phyloP scores from a whole-genome alignment of 192 early-diverging fungal species.

The Linnemannia hyalina region DNA sequence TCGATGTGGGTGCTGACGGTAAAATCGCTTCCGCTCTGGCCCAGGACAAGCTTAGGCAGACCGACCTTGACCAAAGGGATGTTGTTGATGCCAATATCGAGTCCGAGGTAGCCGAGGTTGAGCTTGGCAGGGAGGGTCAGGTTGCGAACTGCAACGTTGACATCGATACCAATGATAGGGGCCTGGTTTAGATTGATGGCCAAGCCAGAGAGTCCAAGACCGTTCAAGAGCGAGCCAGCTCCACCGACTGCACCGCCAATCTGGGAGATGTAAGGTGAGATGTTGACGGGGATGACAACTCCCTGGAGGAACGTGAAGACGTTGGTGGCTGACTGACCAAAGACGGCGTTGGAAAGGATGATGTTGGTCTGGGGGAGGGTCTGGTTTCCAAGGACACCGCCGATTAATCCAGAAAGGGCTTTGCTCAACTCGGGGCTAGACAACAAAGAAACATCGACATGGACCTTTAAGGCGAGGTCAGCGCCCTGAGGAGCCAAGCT shows the following conservation, averaged over 20 bases:
- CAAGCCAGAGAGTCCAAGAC: slow-evolving; percentile 7
- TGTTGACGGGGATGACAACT: slow-evolving; percentile 12
- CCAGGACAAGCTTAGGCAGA: slow-evolving; percentile 16
- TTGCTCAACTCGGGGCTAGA: slow-evolving; percentile 10
- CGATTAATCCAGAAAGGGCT: slow-evolving; percentile 21
- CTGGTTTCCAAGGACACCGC: slow-evolving; percentile 19
- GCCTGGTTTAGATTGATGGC: slow-evolving; percentile 17
- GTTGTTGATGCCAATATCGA: slow-evolving; percentile 22
- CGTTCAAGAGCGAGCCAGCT: slow-evolving; percentile 8
- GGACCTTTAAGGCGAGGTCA: slow-evolving; percentile 6
- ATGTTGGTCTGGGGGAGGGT: slow-evolving; percentile 26
- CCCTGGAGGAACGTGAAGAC: slow-evolving; percentile 25
- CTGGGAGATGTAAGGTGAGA: slow-evolving; percentile 19
- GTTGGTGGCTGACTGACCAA: slow-evolving; percentile 29
- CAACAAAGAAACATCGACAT: slow-evolving; percentile 6
- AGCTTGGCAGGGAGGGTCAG: slow-evolving; percentile 26
- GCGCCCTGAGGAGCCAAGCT: slow-evolving; percentile 8
- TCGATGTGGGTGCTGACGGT: slow-evolving; percentile 22
- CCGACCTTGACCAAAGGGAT: slow-evolving; percentile 31
- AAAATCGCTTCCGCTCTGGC: slow-evolving; percentile 1
- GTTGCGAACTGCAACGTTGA: slow-evolving; percentile 19
- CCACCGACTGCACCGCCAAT: slow-evolving; percentile 4
- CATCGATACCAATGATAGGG: slow-evolving; percentile 24
- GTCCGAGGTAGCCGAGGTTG: slow-evolving; percentile 24
- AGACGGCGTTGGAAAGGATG: slow-evolving; percentile 16